Conservation (phyloP, 352 stramenopile species). For the Phytophthora sansomeana region DNA sequence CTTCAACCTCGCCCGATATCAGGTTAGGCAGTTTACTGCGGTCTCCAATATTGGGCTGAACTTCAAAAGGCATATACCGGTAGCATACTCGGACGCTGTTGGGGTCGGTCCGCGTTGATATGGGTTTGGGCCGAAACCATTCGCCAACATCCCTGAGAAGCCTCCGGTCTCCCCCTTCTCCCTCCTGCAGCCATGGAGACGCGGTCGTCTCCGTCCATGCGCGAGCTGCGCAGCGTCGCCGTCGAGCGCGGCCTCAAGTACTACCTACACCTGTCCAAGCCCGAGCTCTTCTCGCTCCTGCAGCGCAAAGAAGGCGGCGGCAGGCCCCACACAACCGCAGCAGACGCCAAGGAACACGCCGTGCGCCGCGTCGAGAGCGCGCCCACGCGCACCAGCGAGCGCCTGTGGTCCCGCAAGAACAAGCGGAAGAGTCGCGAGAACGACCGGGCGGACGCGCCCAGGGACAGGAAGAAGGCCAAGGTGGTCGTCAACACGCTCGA, state of each 20-base stretch:
- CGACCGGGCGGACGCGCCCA: conserved; percentile 21
- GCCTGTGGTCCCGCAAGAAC: conserved; percentile 49
- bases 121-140: conserved; percentile 44
- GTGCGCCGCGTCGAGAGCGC: conserved; percentile 28
- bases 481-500: conserved; percentile 79
- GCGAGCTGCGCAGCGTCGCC: conserved; percentile 72
- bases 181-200: conserved; percentile 66
- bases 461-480: conserved; percentile 65
- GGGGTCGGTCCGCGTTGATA: conserved; percentile 24
- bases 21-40: no score
- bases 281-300: conserved; percentile 78
- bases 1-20: conserved; percentile 10
- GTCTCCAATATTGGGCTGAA: neutral
- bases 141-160: conserved; percentile 36
- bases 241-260: conserved; percentile 85
- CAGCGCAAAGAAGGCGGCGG: conserved; percentile 80
- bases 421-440: conserved; percentile 61
- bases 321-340: neutral
- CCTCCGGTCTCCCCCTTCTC: neutral
- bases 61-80: conserved; percentile 35
- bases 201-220: conserved; percentile 83
- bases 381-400: conserved; percentile 61
- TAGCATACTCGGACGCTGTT: conserved; percentile 29
- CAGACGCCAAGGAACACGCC: conserved; percentile 24
- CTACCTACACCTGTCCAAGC: conserved; percentile 84